Evolutionary conservation across 129 eudicot species (phyloP), one percentile per base, ranked within the genome.

Genomic region (Tanacetum coccineum): DNA sequence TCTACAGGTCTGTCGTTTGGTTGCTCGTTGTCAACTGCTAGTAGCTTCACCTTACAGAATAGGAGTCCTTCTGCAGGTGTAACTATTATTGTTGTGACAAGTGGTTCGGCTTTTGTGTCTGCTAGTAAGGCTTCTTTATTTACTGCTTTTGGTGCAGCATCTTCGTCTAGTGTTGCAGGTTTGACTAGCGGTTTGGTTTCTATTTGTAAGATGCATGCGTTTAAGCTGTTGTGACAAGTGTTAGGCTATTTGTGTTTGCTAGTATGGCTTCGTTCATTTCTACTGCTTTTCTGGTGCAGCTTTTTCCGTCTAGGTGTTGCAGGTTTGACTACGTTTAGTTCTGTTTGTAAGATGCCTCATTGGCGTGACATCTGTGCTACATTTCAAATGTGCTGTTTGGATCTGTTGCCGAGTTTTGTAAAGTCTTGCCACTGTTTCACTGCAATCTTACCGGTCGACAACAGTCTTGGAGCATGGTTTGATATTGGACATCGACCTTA

Each of bases 401-500:
- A 13, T 85, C 95, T 10, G 62, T n/a, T 83, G 71, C 50, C 82
- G 3, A 80, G 85, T 70, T 83, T 91, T 26, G 57, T 81, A n/a
- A 56, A 56, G 75, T 26, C 49, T 78, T 9, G 13, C 70, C 46
- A n/a, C 81, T 21, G 60, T 70, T 48, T 70, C 81, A 48, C 70
- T 88, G 12, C 19, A 84, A 21, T 74, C 85, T 68, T 51, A 65
- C 2, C 78, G 80, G 32, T 77, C 72, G 32, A 78, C 72, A 30
- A 42, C 85, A 7, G 98, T 2, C 80, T 95, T 17, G 98, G 98
- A 6, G 96, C 85, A 40, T 91, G 88, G 87, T 81, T 85, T 59
- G 96, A 91, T 64, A 91, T 91, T 61, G 98, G 98, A 49, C 85
- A 78, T 22, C 81, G 96, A 21, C 66, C 62, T 15, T 74, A 83